A percentile compares a stretch with the other conserved stretches of the same genome.
phyloP scores from a whole-genome alignment of 1,139 yeast species.

The Nadsonia commutata region DNA sequence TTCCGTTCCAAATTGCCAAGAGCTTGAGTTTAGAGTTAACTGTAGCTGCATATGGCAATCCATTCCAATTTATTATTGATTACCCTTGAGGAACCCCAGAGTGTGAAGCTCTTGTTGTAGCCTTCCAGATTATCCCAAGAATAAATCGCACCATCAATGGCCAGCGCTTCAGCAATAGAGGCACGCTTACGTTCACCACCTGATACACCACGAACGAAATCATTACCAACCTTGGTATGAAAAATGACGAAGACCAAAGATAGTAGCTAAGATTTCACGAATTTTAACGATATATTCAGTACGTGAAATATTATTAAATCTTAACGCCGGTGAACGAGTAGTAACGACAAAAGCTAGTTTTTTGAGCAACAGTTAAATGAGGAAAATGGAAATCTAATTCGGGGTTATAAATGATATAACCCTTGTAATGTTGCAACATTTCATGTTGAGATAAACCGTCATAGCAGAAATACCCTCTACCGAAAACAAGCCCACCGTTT shows the following conservation, averaged over 20 bases:
- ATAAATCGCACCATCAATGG: conserved; percentile 41
- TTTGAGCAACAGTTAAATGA: conserved; percentile 43
- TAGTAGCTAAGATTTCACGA: conserved; percentile 38
- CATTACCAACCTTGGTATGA: conserved; percentile 46
- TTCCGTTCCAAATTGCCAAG: conserved; percentile 6
- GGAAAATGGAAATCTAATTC: conserved; percentile 47
- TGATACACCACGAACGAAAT: conserved; percentile 46
- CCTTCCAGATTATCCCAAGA: conserved; percentile 65
- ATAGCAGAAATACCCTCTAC: conserved; percentile 28
- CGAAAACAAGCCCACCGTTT: conserved; percentile 25
- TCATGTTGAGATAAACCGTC: conserved; percentile 36
- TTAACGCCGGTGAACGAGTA: conserved; percentile 40
- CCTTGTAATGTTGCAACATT: conserved; percentile 32
- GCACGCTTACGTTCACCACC: conserved; percentile 56
- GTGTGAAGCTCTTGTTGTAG: conserved; percentile 39
- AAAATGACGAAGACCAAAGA: conserved; percentile 42
- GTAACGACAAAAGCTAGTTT: conserved; percentile 47
- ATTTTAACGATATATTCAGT: conserved; percentile 32
- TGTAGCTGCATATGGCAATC: conserved; percentile 35
- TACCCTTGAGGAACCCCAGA: conserved; percentile 49
- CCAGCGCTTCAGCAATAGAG: conserved; percentile 47
- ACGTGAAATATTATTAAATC: conserved; percentile 36
- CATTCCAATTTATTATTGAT: conserved; percentile 31
- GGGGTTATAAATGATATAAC: conserved; percentile 41
- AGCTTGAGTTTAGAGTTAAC: conserved; percentile 30